A percentile compares a stretch with the other conserved stretches of the same genome.
These are phyloP conservation scores for Fonsecaea multimorphosa DNA, from an alignment of 2,329 filamentous ascomycete species.

Conservation along the genomic window DNA sequence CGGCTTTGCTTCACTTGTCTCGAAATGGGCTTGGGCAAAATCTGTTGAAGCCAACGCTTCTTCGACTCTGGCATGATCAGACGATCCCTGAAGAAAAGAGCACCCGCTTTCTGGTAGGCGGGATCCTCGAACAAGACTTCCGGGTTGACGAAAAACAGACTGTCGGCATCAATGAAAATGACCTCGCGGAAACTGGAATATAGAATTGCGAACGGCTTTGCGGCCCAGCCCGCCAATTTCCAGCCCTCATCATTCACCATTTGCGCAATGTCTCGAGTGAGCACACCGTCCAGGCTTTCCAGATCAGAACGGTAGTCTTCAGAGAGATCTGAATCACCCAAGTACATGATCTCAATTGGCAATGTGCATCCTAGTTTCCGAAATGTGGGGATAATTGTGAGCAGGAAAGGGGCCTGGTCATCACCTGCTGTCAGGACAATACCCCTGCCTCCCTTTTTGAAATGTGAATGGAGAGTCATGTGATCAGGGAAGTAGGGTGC, in stretches of 20 bases:
- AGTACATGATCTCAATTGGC: conserved; percentile 42
- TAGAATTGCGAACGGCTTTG: conserved; percentile 56
- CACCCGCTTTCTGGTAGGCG: conserved; percentile 51
- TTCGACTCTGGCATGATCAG: conserved; percentile 49
- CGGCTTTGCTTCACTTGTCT: conserved; percentile 47
- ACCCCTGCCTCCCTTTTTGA: conserved; percentile 51
- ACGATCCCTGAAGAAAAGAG: conserved; percentile 56
- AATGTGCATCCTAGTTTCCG: conserved; percentile 39
- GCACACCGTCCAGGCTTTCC: conserved; percentile 52
- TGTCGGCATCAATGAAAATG: conserved; percentile 57
- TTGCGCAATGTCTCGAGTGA: conserved; percentile 52
- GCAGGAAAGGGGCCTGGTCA: conserved; percentile 51
- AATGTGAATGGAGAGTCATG: conserved; percentile 52
- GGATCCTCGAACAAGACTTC: conserved; percentile 52
- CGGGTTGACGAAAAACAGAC: conserved; percentile 53
- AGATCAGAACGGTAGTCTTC: conserved; percentile 51
- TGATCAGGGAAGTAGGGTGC: conserved; percentile 54
- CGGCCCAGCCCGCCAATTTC: conserved; percentile 54
- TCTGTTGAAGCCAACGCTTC: conserved; percentile 50
- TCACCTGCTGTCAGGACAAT: conserved; percentile 56
- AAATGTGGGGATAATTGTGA: conserved; percentile 50
- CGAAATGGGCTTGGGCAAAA: conserved; percentile 53
- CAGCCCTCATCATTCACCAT: conserved; percentile 56
- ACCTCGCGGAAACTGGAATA: conserved; percentile 56
- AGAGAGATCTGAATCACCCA: conserved; percentile 53